These are phyloP conservation scores for Hanseniaspora occidentalis DNA, from an alignment of 805 yeast species.

Conservation along the genomic window DNA sequence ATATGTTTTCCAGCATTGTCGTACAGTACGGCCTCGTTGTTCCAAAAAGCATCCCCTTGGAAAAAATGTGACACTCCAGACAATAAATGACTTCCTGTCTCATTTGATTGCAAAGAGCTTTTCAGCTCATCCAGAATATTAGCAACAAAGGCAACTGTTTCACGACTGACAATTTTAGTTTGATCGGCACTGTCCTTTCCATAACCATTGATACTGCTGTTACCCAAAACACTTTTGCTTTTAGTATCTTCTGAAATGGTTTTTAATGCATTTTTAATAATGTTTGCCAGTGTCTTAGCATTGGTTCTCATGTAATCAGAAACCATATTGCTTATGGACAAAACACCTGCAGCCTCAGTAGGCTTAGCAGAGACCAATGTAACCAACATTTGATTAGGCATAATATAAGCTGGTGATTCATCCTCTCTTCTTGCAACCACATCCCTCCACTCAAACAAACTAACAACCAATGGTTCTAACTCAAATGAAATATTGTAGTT, in stretches of 20 bases:
- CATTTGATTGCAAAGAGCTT: too few species aligned
- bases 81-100: too few species aligned
- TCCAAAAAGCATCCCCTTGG: neutral
- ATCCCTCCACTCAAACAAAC: constrained; percentile 77
- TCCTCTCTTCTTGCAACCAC: constrained; percentile 57
- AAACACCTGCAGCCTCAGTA: constrained; percentile 40
- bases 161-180: constrained; percentile 7
- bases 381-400: constrained; percentile 70
- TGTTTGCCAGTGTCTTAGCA: constrained; percentile 43
- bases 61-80: constrained; percentile 3
- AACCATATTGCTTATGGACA: constrained; percentile 32
- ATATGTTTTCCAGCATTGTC: constrained; percentile 3
- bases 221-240: constrained; percentile 1
- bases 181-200: constrained; percentile 1
- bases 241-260: constrained; percentile 12
- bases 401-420: constrained; percentile 71
- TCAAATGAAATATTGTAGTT: constrained; percentile 52
- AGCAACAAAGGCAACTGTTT: constrained; percentile 7
- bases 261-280: constrained; percentile 34
- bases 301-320: constrained; percentile 47
- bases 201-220: constrained; percentile 1
- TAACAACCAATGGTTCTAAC: constrained; percentile 43
- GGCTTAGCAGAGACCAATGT: constrained; percentile 50
- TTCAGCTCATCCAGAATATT: neutral
- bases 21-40: constrained; percentile 2